Evolutionary conservation across 495 filamentous ascomycete species (phyloP).

Genomic region (Clavariopsis aquatica): DNA sequence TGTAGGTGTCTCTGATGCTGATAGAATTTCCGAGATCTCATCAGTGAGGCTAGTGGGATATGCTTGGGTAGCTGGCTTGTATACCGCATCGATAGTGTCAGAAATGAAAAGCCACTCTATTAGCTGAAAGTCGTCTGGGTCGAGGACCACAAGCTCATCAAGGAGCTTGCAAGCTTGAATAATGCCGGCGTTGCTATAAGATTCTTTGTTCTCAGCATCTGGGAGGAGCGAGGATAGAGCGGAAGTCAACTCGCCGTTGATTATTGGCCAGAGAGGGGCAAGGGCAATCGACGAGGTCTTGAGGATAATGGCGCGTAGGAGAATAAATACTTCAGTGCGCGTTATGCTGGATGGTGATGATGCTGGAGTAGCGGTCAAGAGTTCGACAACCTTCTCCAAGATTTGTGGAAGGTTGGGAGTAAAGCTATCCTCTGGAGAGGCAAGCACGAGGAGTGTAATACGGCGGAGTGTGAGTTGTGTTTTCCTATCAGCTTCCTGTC

Average conservation of each 20-base stretch:
- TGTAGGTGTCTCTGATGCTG: conserved; percentile 46
- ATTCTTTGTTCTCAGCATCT: conserved; percentile 65
- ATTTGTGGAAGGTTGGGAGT: conserved; percentile 70
- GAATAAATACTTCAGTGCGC: conserved; percentile 84
- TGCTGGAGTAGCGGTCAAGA: conserved; percentile 79
- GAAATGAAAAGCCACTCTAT: conserved; percentile 96
- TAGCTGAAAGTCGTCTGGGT: conserved; percentile 93
- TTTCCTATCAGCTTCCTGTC: conserved; percentile 89
- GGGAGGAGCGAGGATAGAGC: conserved; percentile 76
- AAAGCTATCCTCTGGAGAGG: conserved; percentile 73
- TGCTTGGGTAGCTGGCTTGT: conserved; percentile 70
- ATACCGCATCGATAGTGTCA: conserved; percentile 95
- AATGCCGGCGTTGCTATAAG: conserved; percentile 70
- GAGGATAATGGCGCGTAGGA: conserved; percentile 77
- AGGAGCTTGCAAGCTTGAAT: conserved; percentile 92
- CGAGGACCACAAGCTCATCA: conserved; percentile 77
- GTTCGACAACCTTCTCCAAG: conserved; percentile 81
- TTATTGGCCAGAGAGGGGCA: conserved; percentile 81
- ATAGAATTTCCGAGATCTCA: conserved; percentile 78
- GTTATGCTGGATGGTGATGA: conserved; percentile 91
- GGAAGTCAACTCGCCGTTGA: conserved; percentile 82
- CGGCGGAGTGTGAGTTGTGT: conserved; percentile 88
- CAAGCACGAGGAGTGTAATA: conserved; percentile 73
- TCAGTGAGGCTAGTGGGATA: conserved; percentile 75
- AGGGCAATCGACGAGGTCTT: conserved; percentile 75